A percentile compares a stretch with the other conserved stretches of the same genome.
These are phyloP conservation scores for Manihot esculenta DNA, from an alignment of 441 rosid species.

Conservation along the genomic window DNA sequence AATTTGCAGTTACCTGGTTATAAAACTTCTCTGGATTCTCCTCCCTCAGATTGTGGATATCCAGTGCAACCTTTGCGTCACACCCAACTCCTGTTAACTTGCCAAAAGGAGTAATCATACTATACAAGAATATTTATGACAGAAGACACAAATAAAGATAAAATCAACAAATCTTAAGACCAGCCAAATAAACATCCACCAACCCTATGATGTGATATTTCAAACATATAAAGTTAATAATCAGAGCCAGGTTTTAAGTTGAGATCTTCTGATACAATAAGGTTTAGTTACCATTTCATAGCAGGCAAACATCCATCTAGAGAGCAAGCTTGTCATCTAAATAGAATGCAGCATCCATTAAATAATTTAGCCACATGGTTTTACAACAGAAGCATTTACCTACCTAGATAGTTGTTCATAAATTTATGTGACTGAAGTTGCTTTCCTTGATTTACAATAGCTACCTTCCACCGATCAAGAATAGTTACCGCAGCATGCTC, in stretches of 20 bases:
- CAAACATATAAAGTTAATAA: not conserved
- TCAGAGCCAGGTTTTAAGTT: not conserved
- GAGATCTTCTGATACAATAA: not conserved
- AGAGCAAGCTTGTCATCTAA: not conserved
- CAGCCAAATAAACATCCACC: too few relatives aligned
- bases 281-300: not conserved
- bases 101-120: constrained; percentile 10
- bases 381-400: constrained; percentile 15
- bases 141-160: not conserved
- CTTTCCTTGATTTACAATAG: constrained; percentile 59
- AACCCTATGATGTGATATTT: not conserved
- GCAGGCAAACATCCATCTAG: not conserved
- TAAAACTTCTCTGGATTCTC: constrained; percentile 94
- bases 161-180: too few relatives aligned
- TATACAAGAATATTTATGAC: constrained; percentile 4
- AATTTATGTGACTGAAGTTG: constrained; percentile 69
- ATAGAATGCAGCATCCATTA: not conserved
- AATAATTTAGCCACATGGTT: not conserved
- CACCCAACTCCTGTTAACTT: constrained; percentile 75
- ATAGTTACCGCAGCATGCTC: constrained; percentile 96
- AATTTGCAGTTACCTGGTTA: constrained; percentile 59
- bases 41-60: constrained; percentile 91
- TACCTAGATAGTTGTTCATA: constrained; percentile 97
- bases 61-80: constrained; percentile 98
- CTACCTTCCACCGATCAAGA: constrained; percentile 95